Conservation (phyloP, 169 alveolate species). For the Sarcocystis neurona region DNA sequence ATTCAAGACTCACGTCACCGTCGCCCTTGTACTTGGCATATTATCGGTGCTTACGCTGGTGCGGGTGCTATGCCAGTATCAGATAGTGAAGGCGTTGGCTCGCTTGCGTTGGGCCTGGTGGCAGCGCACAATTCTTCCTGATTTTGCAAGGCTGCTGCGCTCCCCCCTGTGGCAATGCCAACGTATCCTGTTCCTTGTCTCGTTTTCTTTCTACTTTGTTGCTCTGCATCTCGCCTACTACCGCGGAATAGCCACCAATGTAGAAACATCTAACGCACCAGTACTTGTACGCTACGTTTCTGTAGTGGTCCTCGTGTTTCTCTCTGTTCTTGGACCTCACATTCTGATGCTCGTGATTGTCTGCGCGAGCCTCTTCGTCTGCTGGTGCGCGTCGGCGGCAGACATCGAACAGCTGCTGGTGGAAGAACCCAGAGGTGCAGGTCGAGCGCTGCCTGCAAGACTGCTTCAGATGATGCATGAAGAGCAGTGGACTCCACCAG, state of each 20-base stretch:
- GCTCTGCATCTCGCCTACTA: conserved; percentile 31
- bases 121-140: conserved; percentile 24
- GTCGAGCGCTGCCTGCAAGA: conserved; percentile 11
- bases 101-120: conserved; percentile 36
- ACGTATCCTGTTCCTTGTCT: conserved; percentile 5
- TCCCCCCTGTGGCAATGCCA: conserved; percentile 23
- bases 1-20: neutral
- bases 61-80: neutral
- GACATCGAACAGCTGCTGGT: conserved; percentile 9
- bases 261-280: conserved; percentile 3
- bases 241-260: neutral
- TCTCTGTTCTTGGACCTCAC: conserved; percentile 46
- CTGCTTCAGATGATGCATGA: conserved; percentile 17
- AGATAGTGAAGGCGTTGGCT: neutral
- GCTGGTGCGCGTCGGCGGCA: neutral
- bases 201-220: conserved; percentile 27
- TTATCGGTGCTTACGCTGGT: neutral
- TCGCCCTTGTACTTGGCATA: neutral
- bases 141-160: neutral
- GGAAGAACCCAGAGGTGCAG: conserved; percentile 19
- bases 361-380: neutral
- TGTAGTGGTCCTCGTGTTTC: conserved; percentile 18
- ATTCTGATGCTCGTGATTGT: conserved; percentile 4
- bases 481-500: neutral
- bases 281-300: conserved; percentile 31